Percentiles rank a stretch among this genome's conserved stretches.
These are phyloP conservation scores for Onygenales sp. DNA, from an alignment of 2,329 filamentous ascomycete species.

Conservation along the genomic window DNA sequence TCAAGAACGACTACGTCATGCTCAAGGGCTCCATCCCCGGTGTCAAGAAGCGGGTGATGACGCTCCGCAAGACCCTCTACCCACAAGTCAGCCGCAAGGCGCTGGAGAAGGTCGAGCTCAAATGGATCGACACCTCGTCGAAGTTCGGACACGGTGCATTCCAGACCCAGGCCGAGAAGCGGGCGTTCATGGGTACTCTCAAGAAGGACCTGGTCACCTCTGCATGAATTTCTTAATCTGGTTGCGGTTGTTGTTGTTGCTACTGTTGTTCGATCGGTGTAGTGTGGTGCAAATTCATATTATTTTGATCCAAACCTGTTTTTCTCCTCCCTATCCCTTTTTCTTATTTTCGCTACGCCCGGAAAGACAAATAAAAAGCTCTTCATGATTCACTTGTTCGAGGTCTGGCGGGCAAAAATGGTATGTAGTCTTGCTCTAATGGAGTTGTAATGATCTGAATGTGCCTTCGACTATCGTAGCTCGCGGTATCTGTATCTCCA, in stretches of 20 bases:
- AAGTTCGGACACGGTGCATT: constrained; percentile 99
- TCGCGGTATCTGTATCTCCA: too few relatives aligned
- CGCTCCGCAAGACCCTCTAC: constrained; percentile 98
- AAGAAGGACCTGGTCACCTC: constrained; percentile 79
- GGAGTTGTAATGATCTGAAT: too few relatives aligned
- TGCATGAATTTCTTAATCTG: constrained; percentile 7
- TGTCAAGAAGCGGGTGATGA: constrained; percentile 99
- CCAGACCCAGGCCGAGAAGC: constrained; percentile 98
- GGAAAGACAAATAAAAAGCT: background rate
- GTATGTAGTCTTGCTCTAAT: too few relatives aligned
- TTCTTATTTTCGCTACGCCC: background rate
- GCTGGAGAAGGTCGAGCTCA: constrained; percentile 98
- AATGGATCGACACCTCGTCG: constrained; percentile 99
- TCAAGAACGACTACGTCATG: constrained; percentile 98
- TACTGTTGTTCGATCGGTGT: constrained; percentile 2
- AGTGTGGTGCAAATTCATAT: constrained; percentile 4
- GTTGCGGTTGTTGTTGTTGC: background rate
- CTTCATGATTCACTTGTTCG: background rate
- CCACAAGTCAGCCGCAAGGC: constrained; percentile 89
- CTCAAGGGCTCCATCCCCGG: constrained; percentile 96
- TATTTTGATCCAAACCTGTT: constrained; percentile 1
- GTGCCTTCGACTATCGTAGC: too few relatives aligned
- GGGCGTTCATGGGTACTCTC: constrained; percentile 92
- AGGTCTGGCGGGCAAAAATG: background rate
- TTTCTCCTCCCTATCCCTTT: background rate